Evolutionary conservation across 306 rosid species (phyloP).

Genomic region (Glycine soja): DNA sequence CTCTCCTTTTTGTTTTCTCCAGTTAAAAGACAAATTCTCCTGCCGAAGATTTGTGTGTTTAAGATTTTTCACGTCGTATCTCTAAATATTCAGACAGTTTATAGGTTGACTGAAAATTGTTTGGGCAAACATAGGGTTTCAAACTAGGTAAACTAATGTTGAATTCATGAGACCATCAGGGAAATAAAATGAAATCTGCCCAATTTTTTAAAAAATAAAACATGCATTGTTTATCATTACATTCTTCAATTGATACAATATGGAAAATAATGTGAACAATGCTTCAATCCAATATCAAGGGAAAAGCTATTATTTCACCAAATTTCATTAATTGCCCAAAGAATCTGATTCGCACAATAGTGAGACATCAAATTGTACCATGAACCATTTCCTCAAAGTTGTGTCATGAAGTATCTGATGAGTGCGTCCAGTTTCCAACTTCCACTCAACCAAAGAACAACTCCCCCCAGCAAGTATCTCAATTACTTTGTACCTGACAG

Average conservation of each 20-base stretch:
- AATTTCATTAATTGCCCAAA: too few species aligned
- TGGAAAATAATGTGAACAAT: too few species aligned
- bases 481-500: slow-evolving; percentile 76
- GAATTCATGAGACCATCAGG: too few species aligned
- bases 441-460: slow-evolving; percentile 89
- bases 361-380: too few species aligned
- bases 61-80: neutral
- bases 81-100: neutral
- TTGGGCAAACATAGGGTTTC: neutral
- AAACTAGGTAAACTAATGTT: neutral
- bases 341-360: too few species aligned
- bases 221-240: too few species aligned
- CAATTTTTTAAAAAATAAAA: neutral
- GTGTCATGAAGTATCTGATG: slow-evolving; percentile 69
- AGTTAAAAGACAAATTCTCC: slow-evolving; percentile 11
- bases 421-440: slow-evolving; percentile 92
- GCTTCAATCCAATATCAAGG: too few species aligned
- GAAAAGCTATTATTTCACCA: too few species aligned
- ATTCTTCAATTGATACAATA: too few species aligned
- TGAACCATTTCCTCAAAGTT: slow-evolving; percentile 14
- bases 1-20: neutral
- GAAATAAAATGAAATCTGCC: neutral
- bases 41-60: slow-evolving; percentile 3
- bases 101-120: neutral
- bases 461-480: slow-evolving; percentile 80